Conservation (phyloP, 257 asterid species). For the Leptodermis oblonga region DNA sequence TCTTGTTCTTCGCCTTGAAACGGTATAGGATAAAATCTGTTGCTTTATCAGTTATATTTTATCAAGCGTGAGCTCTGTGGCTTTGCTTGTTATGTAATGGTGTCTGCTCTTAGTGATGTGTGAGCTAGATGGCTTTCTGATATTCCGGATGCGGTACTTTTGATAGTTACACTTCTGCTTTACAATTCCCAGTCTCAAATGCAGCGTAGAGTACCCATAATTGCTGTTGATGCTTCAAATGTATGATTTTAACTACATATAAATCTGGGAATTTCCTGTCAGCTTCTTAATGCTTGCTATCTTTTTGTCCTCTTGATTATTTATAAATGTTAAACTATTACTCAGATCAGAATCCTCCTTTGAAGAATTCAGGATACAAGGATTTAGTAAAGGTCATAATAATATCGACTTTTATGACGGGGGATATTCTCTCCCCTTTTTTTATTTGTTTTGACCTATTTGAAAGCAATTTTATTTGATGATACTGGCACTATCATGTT, state of each 20-base stretch:
- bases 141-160: not conserved
- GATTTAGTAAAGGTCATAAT: not conserved
- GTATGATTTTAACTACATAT: not conserved
- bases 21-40: slow-evolving; percentile 44
- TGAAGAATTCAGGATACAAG: not conserved
- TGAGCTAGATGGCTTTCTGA: not conserved
- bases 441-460: not conserved
- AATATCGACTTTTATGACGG: not conserved
- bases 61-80: not conserved
- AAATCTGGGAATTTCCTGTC: not conserved
- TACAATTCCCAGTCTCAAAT: not conserved
- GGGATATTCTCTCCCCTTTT: not conserved
- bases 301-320: not conserved
- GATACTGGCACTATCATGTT: not conserved
- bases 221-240: not conserved
- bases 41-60: slow-evolving; percentile 1
- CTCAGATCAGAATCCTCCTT: no score
- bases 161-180: not conserved
- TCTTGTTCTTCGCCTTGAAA: slow-evolving; percentile 96
- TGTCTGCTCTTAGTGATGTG: not conserved
- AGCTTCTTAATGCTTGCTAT: not conserved
- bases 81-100: not conserved
- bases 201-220: not conserved
- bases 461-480: not conserved
- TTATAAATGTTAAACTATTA: not conserved